phyloP scores from a whole-genome alignment of 805 yeast genomes.

The Ogataea parapolymorpha region DNA sequence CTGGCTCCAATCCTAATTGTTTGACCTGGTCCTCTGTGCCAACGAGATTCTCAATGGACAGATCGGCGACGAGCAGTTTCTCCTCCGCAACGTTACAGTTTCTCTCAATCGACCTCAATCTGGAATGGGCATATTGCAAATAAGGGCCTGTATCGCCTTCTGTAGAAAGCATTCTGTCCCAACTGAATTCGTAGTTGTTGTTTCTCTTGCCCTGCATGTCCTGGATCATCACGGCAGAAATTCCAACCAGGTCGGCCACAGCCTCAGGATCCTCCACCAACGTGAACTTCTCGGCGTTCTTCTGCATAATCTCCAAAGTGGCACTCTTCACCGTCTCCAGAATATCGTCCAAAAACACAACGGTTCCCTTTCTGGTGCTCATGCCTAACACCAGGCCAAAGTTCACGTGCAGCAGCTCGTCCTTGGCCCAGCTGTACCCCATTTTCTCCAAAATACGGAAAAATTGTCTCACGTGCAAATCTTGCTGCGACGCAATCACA shows the following conservation, averaged over 20 bases:
- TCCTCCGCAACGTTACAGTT: constrained; percentile 53
- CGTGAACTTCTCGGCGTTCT: constrained; percentile 84
- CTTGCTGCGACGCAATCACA: constrained; percentile 96
- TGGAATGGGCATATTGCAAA: constrained; percentile 96
- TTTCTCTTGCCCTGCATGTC: constrained; percentile 98
- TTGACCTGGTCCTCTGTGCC: constrained; percentile 29
- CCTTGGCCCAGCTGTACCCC: constrained; percentile 83
- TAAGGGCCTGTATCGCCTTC: constrained; percentile 99
- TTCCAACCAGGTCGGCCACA: constrained; percentile 93
- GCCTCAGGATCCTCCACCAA: constrained; percentile 92
- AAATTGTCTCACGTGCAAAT: constrained; percentile 88
- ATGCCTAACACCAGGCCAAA: constrained; percentile 98
- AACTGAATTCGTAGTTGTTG: constrained; percentile 92
- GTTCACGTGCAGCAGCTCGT: constrained; percentile 69
- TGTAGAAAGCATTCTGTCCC: constrained; percentile 97
- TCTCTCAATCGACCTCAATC: constrained; percentile 92
- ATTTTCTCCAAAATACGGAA: constrained; percentile 89
- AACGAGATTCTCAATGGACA: constrained; percentile 29
- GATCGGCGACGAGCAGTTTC: constrained; percentile 27
- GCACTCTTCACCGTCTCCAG: constrained; percentile 88
- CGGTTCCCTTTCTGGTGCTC: constrained; percentile 98
- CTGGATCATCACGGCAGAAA: constrained; percentile 97
- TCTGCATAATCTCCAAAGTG: constrained; percentile 96
- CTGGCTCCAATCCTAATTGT: constrained; percentile 23
- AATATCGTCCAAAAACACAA: constrained; percentile 93